Evolutionary conservation across 1,284 basidiomycete species (phyloP).

Genomic region (Phellinidium pouzarii): DNA sequence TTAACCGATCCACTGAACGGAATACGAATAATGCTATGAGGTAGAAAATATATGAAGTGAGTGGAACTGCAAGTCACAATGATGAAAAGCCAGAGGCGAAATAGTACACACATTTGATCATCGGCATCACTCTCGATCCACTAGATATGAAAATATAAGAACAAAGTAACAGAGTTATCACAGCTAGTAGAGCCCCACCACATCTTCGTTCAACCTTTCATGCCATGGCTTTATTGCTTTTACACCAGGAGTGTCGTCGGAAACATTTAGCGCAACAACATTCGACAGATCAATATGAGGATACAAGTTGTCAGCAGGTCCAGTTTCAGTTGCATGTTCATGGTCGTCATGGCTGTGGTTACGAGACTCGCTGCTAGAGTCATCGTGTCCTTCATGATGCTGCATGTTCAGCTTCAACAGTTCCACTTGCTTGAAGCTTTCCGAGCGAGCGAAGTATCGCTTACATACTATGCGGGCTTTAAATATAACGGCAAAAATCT

Average conservation of each 20-base stretch:
- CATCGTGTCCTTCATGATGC: constrained; percentile 42
- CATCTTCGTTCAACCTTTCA: constrained; percentile 52
- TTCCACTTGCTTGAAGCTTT: neutral
- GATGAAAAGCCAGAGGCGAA: constrained; percentile 2
- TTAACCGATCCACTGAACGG: constrained; percentile 79
- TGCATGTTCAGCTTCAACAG: neutral
- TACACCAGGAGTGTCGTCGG: constrained; percentile 35
- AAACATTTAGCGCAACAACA: constrained; percentile 63
- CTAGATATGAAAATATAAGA: constrained; percentile 33
- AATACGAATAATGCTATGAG: constrained; percentile 61
- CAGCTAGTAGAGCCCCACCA: constrained; percentile 34
- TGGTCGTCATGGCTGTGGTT: constrained; percentile 43
- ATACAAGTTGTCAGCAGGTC: constrained; percentile 65
- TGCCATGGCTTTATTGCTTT: constrained; percentile 69
- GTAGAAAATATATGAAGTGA: constrained; percentile 11
- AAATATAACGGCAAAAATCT: neutral
- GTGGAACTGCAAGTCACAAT: constrained; percentile 7
- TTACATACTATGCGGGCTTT: neutral
- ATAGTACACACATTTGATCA: constrained; percentile 64
- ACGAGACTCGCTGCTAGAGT: constrained; percentile 47
- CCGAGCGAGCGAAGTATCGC: neutral
- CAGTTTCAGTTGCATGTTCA: constrained; percentile 36
- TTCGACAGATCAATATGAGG: constrained; percentile 63
- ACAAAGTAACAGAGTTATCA: constrained; percentile 7
- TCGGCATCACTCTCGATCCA: constrained; percentile 76